Evolutionary conservation across 345 rosid genomes (phyloP).

Genomic region (Camelina hispida): DNA sequence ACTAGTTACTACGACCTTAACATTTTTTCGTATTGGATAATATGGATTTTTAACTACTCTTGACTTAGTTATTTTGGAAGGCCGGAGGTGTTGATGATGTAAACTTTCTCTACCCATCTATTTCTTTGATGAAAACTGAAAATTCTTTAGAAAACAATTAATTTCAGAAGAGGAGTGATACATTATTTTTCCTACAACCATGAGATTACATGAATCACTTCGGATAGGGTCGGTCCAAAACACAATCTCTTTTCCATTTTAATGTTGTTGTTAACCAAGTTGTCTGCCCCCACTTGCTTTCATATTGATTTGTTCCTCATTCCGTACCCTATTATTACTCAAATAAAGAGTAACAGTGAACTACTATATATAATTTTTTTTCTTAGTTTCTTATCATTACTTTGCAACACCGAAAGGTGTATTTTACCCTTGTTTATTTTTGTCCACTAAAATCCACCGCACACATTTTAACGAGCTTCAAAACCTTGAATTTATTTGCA

Average conservation of each 20-base stretch:
- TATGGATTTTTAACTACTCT: not conserved
- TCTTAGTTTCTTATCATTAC: constrained; percentile 7
- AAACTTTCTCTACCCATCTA: not conserved
- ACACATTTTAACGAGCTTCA: constrained; percentile 2
- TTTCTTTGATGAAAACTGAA: not conserved
- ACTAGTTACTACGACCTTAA: no score
- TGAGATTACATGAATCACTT: not conserved
- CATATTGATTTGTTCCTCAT: constrained; percentile 15
- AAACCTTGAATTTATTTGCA: not conserved
- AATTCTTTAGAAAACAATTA: not conserved
- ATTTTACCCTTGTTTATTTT: not conserved
- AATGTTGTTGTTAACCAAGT: constrained; percentile 26
- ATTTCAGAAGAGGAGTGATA: not conserved
- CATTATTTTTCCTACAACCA: not conserved
- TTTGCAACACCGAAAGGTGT: constrained; percentile 41
- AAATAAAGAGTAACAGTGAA: not conserved
- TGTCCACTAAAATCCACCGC: constrained; percentile 12
- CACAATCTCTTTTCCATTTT: not conserved
- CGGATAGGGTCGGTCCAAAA: constrained; percentile 18
- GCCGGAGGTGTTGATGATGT: not conserved
- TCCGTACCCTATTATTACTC: constrained; percentile 14
- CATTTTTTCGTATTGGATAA: not conserved
- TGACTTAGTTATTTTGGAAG: not conserved
- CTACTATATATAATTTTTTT: not conserved
- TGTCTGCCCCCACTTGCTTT: constrained; percentile 7